Percentiles rank a stretch among this genome's conserved stretches.
Conservation (phyloP, 768 basidiomycete genomes). For the Mycena vulgaris region DNA sequence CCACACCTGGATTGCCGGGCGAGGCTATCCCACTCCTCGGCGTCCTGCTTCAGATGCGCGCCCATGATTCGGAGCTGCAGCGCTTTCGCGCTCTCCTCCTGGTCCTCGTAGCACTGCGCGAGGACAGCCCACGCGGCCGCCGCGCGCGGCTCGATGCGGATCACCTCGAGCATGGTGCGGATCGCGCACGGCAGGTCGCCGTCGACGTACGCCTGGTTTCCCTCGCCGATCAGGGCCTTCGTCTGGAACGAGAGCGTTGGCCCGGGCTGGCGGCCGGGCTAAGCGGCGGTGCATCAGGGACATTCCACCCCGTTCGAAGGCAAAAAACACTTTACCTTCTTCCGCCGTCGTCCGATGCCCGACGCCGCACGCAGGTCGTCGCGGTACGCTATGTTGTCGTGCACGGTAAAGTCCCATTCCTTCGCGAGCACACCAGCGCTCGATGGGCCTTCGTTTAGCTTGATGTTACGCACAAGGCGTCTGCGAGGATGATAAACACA, state of each 20-base stretch:
- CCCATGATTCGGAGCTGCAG: constrained; percentile 91
- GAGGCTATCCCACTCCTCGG: constrained; percentile 90
- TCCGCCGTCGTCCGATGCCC: constrained; percentile 74
- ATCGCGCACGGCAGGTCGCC: constrained; percentile 78
- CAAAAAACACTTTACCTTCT: no score
- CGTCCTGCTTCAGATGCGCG: constrained; percentile 87
- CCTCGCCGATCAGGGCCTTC: constrained; percentile 83
- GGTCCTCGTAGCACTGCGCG: constrained; percentile 86
- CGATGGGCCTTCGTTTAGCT: constrained; percentile 63
- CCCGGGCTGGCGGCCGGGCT: constrained; percentile 60
- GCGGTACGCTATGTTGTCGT: constrained; percentile 77
- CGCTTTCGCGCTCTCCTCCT: constrained; percentile 76
- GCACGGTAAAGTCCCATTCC: constrained; percentile 83
- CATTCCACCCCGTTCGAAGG: no score
- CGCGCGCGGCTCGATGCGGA: constrained; percentile 92
- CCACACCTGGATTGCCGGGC: constrained; percentile 80
- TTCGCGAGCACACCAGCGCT: constrained; percentile 65
- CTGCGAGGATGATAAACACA: constrained; percentile 50
- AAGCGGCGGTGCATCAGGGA: no score
- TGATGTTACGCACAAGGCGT: constrained; percentile 78
- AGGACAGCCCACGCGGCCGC: constrained; percentile 90
- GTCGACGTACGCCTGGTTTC: constrained; percentile 89
- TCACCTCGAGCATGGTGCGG: constrained; percentile 90
- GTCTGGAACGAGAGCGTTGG: constrained; percentile 80
- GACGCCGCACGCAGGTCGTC: constrained; percentile 82